Conservation (phyloP, 1,284 basidiomycete species). For the Sporisorium reilianum region DNA sequence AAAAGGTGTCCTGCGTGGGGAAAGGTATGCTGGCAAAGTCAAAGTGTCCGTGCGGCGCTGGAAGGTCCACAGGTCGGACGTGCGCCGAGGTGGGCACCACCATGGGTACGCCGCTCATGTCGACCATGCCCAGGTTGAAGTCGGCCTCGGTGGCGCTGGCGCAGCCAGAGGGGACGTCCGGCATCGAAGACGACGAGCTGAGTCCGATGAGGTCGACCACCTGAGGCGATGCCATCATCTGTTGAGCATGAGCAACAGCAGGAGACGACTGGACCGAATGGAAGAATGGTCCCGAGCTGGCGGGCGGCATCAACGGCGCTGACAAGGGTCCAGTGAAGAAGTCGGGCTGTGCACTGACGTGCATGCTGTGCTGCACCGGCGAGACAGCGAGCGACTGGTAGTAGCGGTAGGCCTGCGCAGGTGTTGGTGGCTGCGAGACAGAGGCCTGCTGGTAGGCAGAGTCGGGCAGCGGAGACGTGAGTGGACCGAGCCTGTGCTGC, state of each 20-base stretch:
- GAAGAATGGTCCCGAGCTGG: conserved; percentile 19
- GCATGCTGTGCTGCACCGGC: conserved; percentile 9
- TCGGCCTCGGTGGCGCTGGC: conserved; percentile 41
- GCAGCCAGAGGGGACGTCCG: conserved; percentile 17
- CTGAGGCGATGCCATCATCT: conserved; percentile 27
- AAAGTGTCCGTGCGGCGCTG: conserved; percentile 50
- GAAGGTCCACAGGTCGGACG: conserved; percentile 49
- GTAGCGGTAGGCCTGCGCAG: conserved; percentile 33
- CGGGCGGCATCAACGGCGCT: conserved; percentile 23
- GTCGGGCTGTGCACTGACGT: conserved; percentile 12
- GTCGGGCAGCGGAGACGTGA: conserved; percentile 18
- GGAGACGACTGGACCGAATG: conserved; percentile 3
- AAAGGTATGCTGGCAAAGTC: conserved; percentile 53
- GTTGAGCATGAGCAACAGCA: neutral
- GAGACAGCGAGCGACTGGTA: conserved; percentile 24
- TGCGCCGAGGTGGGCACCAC: conserved; percentile 53
- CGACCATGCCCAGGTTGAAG: conserved; percentile 28
- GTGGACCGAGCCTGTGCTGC: conserved; percentile 21
- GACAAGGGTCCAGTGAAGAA: conserved; percentile 19
- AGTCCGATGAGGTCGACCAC: conserved; percentile 36
- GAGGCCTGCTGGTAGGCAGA: conserved; percentile 29
- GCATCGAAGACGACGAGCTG: conserved; percentile 13
- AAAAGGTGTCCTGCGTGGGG: conserved; percentile 38
- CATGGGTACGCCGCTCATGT: conserved; percentile 23
- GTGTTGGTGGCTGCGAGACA: conserved; percentile 44